These are phyloP conservation scores for Chrysoporthe austroafricana DNA, from an alignment of 2,329 filamentous ascomycete genomes.

Conservation along the genomic window DNA sequence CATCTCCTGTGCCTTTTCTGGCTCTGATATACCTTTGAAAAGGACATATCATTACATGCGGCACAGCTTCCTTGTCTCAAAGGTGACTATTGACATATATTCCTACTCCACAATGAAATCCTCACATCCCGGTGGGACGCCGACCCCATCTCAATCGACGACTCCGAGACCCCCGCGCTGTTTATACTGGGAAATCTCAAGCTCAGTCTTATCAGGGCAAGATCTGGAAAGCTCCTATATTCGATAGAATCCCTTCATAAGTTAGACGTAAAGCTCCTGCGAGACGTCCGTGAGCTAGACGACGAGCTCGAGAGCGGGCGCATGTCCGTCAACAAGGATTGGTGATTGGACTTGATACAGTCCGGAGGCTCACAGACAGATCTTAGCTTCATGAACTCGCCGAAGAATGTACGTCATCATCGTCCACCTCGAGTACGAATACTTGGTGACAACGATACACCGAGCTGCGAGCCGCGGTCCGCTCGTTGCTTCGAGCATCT, in stretches of 20 bases:
- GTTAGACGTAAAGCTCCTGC: conserved; percentile 57
- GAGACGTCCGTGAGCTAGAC: conserved; percentile 59
- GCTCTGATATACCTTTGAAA: conserved; percentile 59
- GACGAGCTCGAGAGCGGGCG: conserved; percentile 61
- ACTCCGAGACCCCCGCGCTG: conserved; percentile 30
- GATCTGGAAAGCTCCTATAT: conserved; percentile 52
- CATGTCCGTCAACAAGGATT: conserved; percentile 47
- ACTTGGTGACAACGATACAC: conserved; percentile 59
- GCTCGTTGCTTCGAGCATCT: conserved; percentile 48
- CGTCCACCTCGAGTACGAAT: conserved; percentile 58
- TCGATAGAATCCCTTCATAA: conserved; percentile 52
- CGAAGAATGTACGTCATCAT: conserved; percentile 50
- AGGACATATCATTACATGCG: conserved; percentile 57
- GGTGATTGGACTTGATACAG: conserved; percentile 48
- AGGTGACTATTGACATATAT: conserved; percentile 57
- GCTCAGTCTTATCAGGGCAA: conserved; percentile 56
- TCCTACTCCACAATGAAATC: conserved; percentile 44
- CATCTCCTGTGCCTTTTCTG: conserved; percentile 55
- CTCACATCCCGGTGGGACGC: neutral
- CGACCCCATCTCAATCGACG: conserved; percentile 18
- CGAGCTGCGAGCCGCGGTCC: conserved; percentile 50
- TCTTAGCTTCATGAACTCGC: conserved; percentile 26
- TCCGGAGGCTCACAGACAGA: neutral
- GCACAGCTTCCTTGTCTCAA: conserved; percentile 55
- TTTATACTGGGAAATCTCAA: conserved; percentile 53